Conservation (phyloP, 2,329 filamentous ascomycete species). For the Fusarium miscanthi region DNA sequence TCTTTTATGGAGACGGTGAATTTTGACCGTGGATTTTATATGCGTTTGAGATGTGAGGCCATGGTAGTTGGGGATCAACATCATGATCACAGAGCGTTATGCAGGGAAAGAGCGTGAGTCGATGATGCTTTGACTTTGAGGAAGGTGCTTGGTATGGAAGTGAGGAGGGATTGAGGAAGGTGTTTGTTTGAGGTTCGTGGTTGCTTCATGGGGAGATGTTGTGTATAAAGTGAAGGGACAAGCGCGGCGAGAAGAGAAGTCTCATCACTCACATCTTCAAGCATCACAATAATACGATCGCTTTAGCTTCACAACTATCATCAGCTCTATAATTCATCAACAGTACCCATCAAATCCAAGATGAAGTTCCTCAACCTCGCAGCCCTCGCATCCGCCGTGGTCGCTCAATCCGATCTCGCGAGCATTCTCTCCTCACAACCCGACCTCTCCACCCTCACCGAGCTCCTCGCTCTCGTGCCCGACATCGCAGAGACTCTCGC, state of each 20-base stretch:
- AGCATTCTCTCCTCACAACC: constrained; percentile 30
- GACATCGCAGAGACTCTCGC: constrained; percentile 48
- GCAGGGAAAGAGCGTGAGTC: constrained; percentile 8
- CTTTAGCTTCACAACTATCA: not conserved
- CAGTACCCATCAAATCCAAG: not conserved
- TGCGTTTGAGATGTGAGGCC: not conserved
- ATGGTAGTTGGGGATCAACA: not conserved
- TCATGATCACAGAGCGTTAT: not conserved
- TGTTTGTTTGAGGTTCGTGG: not conserved
- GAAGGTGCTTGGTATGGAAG: not conserved
- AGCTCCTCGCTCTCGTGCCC: constrained; percentile 33
- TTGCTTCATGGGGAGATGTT: not conserved
- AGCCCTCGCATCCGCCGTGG: constrained; percentile 24
- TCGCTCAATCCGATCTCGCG: constrained; percentile 31
- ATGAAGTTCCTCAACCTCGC: constrained; percentile 31
- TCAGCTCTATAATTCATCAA: not conserved
- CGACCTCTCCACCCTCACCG: constrained; percentile 30
- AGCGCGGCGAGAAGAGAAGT: not conserved
- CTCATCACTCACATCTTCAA: constrained; percentile 2
- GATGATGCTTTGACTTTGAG: constrained; percentile 27
- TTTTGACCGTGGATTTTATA: constrained; percentile 24
- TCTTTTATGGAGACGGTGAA: constrained; percentile 32
- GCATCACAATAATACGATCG: not conserved
- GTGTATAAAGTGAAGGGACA: constrained; percentile 22
- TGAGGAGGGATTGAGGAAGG: not conserved